Evolutionary conservation across 75 land plant genomes (phyloP), one percentile per base, ranked within the genome.

Genomic region (Picea sitchensis): DNA sequence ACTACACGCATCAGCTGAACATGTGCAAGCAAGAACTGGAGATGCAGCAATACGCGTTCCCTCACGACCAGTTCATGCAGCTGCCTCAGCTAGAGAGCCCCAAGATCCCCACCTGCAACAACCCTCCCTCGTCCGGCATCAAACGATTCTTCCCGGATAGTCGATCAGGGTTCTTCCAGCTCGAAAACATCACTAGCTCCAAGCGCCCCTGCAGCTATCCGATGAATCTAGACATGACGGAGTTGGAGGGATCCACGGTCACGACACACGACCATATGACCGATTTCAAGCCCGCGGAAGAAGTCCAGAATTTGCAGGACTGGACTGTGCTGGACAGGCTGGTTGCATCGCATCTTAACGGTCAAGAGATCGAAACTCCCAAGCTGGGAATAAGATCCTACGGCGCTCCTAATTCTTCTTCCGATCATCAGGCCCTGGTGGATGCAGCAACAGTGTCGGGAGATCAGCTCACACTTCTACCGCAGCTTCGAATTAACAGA

Each of bases 341-440:
- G 0, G 85, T 91, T 11, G 92, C 90, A 4, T 84, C 90, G 0
- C 92, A 91, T 56, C 90, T 91, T 13, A 88, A 88, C 61, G 88
- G 84, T n/a, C 82, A 83, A 30, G 87, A 57, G 2, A 81, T 80
- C 57, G 38, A 81, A 3, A 61, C 88, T 5, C 31, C 31, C 18
- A 21, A 54, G 13, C 21, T 41, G 58, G 59, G 57, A 21, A 14
- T 75, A 11, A 75, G 76, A 21, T 18, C 63, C 3, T 75, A 75
- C 58, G 58, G 30, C 26, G 58, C 57, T 44, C 30, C 56, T 75
- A 47, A 47, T 7, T 47, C 7, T 47, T 47, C 51, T 47, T 47
- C 51, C 8, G 51, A 47, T 5, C 51, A 47, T 47, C 51, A 47
- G 8, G 7, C 51, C 20, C 20, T 61, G 63, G 21, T 18, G 21